These are phyloP conservation scores for Yarrowia sp. DNA, from an alignment of 805 yeast species.

Conservation along the genomic window DNA sequence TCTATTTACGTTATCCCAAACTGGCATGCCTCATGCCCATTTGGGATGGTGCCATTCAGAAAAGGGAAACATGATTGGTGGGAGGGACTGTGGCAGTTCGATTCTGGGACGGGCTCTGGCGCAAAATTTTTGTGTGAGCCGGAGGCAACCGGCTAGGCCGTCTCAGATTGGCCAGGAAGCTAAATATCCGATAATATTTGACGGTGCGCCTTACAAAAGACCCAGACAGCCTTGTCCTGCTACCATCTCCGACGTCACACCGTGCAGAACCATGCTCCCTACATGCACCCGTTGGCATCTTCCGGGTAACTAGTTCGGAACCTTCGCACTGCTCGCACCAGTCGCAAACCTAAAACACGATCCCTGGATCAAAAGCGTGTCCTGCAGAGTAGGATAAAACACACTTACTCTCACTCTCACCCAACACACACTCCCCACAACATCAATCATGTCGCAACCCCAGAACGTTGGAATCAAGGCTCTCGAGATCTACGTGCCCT, in stretches of 20 bases:
- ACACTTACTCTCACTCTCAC: background rate
- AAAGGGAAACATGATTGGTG: slow-evolving; percentile 16
- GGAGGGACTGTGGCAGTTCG: slow-evolving; percentile 1
- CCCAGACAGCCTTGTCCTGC: background rate
- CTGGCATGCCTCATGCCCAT: slow-evolving; percentile 19
- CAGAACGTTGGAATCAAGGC: slow-evolving; percentile 96
- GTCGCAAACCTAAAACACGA: slow-evolving; percentile 24
- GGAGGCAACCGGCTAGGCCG: background rate
- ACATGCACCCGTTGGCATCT: background rate
- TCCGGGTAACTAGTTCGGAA: slow-evolving; percentile 20
- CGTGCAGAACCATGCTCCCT: background rate
- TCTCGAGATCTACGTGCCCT: slow-evolving; percentile 87
- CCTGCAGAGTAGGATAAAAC: background rate
- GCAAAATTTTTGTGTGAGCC: background rate
- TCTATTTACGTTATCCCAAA: slow-evolving; percentile 5
- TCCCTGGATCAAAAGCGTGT: slow-evolving; percentile 19
- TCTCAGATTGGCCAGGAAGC: background rate
- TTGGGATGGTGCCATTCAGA: slow-evolving; percentile 14
- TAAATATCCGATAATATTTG: background rate
- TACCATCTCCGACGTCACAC: slow-evolving; percentile 5
- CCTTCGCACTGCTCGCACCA: slow-evolving; percentile 20
- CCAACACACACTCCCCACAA: slow-evolving; percentile 1
- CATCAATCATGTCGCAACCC: slow-evolving; percentile 44
- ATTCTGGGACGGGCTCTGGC: background rate
- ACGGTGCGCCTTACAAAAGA: no score